These are phyloP conservation scores for Avicennia marina DNA, from an alignment of 257 asterid species.

Conservation along the genomic window DNA sequence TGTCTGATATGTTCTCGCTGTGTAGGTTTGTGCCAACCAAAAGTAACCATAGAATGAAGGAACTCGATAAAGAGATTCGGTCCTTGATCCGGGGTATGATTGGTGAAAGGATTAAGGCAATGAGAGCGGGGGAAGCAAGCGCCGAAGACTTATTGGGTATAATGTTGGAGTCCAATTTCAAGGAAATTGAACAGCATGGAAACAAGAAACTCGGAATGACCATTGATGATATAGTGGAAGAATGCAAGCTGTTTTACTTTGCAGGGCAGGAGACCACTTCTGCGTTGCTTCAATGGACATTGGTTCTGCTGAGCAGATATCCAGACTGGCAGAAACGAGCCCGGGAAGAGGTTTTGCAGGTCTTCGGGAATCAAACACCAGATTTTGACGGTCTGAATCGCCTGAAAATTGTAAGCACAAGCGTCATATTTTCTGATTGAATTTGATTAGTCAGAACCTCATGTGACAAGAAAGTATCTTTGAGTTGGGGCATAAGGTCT, in stretches of 20 bases:
- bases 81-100: constrained; percentile 19
- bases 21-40: constrained; percentile 34
- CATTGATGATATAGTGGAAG: constrained; percentile 28
- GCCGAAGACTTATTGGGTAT: constrained; percentile 24
- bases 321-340: constrained; percentile 39
- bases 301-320: constrained; percentile 24
- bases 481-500: no score
- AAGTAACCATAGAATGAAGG: constrained; percentile 32
- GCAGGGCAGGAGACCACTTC: constrained; percentile 45
- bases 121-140: constrained; percentile 16
- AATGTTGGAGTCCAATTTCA: constrained; percentile 23
- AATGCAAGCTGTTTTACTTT: constrained; percentile 41
- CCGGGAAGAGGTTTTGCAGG: constrained; percentile 29
- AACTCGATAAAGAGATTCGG: constrained; percentile 20
- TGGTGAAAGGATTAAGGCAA: constrained; percentile 18
- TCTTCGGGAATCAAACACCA: constrained; percentile 21
- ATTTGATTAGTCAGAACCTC: no score
- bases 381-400: constrained; percentile 25
- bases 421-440: not conserved
- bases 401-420: constrained; percentile 32
- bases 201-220: constrained; percentile 26
- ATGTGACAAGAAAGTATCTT: no score
- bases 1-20: not conserved
- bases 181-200: constrained; percentile 18
- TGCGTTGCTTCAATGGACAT: constrained; percentile 31